phyloP scores from a whole-genome alignment of 2,329 filamentous ascomycete genomes.

The Penicillium sp. region DNA sequence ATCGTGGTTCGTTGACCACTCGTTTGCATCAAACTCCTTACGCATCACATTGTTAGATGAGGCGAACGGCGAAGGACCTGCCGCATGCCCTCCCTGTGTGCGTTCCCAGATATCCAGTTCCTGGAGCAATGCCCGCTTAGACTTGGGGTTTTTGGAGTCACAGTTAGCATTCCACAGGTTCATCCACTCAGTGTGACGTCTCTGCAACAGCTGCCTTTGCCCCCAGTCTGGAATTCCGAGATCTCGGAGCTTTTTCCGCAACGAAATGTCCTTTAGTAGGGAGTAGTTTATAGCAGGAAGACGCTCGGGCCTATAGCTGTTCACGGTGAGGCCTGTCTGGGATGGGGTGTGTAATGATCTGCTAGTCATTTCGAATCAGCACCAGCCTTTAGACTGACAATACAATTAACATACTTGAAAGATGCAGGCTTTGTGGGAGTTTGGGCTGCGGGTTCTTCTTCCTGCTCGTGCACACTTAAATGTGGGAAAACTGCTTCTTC shows the following conservation, averaged over 20 bases:
- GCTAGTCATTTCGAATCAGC: constrained; percentile 19
- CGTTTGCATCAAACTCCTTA: constrained; percentile 80
- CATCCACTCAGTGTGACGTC: constrained; percentile 85
- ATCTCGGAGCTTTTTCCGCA: constrained; percentile 78
- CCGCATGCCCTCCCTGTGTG: constrained; percentile 65
- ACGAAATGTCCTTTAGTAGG: constrained; percentile 71
- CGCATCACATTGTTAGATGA: constrained; percentile 59
- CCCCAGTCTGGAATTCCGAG: constrained; percentile 73
- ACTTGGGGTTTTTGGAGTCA: constrained; percentile 71
- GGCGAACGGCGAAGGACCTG: constrained; percentile 24
- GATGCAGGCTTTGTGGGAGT: constrained; percentile 17
- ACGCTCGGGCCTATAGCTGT: constrained; percentile 53
- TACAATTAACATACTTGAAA: constrained; percentile 27
- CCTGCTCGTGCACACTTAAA: constrained; percentile 60
- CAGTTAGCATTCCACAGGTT: constrained; percentile 97
- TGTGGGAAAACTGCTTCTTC: constrained; percentile 73
- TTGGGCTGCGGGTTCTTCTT: constrained; percentile 3
- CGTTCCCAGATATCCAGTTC: constrained; percentile 86
- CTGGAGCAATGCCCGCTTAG: constrained; percentile 65
- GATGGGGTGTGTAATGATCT: constrained; percentile 25
- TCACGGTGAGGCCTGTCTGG: constrained; percentile 16
- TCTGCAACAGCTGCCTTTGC: constrained; percentile 65
- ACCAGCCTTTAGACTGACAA: neutral
- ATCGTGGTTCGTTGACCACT: constrained; percentile 70
- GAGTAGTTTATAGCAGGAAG: constrained; percentile 81